These are phyloP conservation scores for Penicillium atrosanguineum DNA, from an alignment of 495 filamentous ascomycete genomes.

Conservation along the genomic window DNA sequence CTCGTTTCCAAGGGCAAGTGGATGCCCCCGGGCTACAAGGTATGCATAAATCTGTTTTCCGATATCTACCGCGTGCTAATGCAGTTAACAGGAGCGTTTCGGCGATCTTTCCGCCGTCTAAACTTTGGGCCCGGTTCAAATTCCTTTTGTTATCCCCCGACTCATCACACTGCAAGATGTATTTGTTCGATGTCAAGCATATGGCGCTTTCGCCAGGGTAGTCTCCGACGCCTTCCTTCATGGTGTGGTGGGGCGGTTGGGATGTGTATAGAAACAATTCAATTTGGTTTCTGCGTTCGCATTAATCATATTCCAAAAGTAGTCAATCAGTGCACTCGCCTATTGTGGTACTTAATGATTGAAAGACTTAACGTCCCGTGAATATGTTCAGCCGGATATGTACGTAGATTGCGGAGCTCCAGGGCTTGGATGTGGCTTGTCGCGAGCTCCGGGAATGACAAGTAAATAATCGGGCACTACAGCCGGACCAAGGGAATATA, in stretches of 20 bases:
- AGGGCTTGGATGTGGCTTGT: too few species aligned
- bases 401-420: too few species aligned
- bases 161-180: conserved; percentile 35
- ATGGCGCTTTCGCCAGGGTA: conserved; percentile 25
- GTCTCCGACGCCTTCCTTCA: conserved; percentile 22
- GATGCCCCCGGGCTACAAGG: conserved; percentile 98
- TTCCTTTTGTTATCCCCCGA: conserved; percentile 36
- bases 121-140: conserved; percentile 34
- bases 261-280: conserved; percentile 50
- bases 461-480: too few species aligned
- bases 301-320: not conserved
- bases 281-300: conserved; percentile 35
- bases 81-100: conserved; percentile 82
- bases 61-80: not conserved
- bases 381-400: too few species aligned
- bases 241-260: conserved; percentile 29
- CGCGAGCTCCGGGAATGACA: too few species aligned
- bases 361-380: too few species aligned
- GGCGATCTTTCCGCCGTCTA: conserved; percentile 92
- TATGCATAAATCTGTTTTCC: conserved; percentile 40
- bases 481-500: too few species aligned
- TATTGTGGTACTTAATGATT: too few species aligned
- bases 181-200: conserved; percentile 34
- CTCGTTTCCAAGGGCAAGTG: conserved; percentile 96
- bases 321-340: too few species aligned